Percentiles rank a stretch among this genome's conserved stretches.
These are phyloP conservation scores for Chenopodium quinoa DNA, from an alignment of 148 eudicot species.

Conservation along the genomic window DNA sequence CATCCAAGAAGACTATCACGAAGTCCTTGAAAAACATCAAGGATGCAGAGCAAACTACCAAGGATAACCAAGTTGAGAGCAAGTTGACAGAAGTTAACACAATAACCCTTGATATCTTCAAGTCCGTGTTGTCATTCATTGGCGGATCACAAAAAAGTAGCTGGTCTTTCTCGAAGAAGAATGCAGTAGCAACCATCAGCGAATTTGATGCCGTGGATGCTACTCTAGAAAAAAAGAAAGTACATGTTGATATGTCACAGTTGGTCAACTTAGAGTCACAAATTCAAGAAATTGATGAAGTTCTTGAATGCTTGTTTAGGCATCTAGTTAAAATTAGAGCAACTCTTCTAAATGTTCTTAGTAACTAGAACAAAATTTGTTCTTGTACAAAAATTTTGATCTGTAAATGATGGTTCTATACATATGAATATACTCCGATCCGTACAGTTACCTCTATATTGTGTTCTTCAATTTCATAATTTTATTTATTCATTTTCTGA, in stretches of 20 bases:
- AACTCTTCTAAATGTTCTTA: constrained; percentile 45
- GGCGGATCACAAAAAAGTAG: constrained; percentile 18
- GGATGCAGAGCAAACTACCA: background rate
- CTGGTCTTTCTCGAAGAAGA: constrained; percentile 14
- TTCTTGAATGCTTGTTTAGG: constrained; percentile 40
- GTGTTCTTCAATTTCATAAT: background rate
- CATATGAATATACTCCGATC: background rate
- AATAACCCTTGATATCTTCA: constrained; percentile 3
- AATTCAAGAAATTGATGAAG: constrained; percentile 40
- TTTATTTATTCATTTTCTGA: too few species aligned
- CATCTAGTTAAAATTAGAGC: constrained; percentile 46
- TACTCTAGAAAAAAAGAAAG: constrained; percentile 18
- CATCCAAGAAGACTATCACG: constrained; percentile 23
- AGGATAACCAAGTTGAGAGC: constrained; percentile 2
- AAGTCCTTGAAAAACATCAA: constrained; percentile 26
- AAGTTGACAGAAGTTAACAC: constrained; percentile 21
- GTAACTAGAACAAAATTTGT: constrained; percentile 28
- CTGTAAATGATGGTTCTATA: background rate
- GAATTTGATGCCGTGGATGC: constrained; percentile 22
- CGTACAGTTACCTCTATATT: too few species aligned
- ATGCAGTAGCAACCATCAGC: background rate
- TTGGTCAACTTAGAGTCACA: constrained; percentile 24
- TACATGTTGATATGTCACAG: background rate
- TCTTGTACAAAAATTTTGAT: constrained; percentile 3
- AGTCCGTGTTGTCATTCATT: constrained; percentile 18